These are phyloP conservation scores for Agastache rugosa DNA, from an alignment of 257 asterid species.

Conservation along the genomic window DNA sequence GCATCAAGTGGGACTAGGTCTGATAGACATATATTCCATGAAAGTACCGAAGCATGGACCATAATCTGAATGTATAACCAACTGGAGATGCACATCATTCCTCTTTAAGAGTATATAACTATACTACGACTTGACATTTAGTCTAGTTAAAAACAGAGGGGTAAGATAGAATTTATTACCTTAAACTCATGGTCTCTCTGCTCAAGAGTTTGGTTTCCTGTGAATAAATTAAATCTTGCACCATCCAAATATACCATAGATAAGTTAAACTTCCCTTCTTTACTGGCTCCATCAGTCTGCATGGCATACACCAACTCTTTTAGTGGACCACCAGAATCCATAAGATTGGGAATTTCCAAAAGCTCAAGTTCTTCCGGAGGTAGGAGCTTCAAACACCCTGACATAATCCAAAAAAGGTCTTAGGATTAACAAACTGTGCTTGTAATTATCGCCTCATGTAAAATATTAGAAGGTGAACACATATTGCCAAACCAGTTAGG, in stretches of 20 bases:
- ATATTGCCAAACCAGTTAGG: slow-evolving; percentile 12
- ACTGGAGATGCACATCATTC: slow-evolving; percentile 11
- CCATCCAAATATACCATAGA: slow-evolving; percentile 48
- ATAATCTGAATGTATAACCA: slow-evolving; percentile 22
- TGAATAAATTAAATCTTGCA: slow-evolving; percentile 80
- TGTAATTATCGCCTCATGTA: neutral
- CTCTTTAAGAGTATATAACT: slow-evolving; percentile 14
- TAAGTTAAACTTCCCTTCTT: slow-evolving; percentile 47
- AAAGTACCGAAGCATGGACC: neutral
- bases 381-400: slow-evolving; percentile 88
- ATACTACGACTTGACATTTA: neutral
- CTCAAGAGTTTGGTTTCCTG: slow-evolving; percentile 90
- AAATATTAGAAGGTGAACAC: slow-evolving; percentile 9
- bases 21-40: slow-evolving; percentile 16
- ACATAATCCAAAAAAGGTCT: slow-evolving; percentile 31
- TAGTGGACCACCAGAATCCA: slow-evolving; percentile 49
- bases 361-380: slow-evolving; percentile 83
- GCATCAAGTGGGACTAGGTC: slow-evolving; percentile 21
- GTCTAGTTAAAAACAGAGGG: neutral
- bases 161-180: slow-evolving; percentile 49
- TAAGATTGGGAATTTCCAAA: slow-evolving; percentile 64
- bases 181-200: slow-evolving; percentile 80
- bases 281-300: slow-evolving; percentile 49
- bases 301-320: slow-evolving; percentile 59
- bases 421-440: slow-evolving; percentile 18